Percentiles rank a stretch among this genome's conserved stretches.
These are phyloP conservation scores for Aspergillus caelatus DNA, from an alignment of 2,329 filamentous ascomycete species.

Conservation along the genomic window DNA sequence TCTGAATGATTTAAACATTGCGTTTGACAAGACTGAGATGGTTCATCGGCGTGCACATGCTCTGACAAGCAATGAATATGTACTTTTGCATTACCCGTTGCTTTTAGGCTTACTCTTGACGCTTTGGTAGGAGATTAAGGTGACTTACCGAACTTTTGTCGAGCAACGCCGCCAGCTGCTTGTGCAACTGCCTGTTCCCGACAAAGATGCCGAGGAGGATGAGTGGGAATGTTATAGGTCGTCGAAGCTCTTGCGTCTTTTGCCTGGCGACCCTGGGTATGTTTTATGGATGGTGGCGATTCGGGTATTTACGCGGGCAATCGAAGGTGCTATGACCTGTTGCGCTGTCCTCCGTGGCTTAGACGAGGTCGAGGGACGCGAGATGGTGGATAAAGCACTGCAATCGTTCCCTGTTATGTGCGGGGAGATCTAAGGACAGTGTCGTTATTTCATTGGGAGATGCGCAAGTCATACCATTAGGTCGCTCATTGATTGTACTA, in stretches of 20 bases:
- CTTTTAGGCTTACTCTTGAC: background rate
- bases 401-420: too few species aligned
- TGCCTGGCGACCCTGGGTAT: background rate
- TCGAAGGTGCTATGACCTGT: background rate
- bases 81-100: fast-evolving
- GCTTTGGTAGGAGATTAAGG: background rate
- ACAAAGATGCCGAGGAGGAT: fast-evolving
- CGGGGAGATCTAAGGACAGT: background rate
- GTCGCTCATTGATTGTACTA: background rate
- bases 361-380: too few species aligned
- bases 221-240: background rate
- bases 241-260: background rate
- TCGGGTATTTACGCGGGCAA: background rate
- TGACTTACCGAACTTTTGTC: background rate
- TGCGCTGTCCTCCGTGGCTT: background rate
- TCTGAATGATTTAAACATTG: background rate
- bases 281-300: background rate
- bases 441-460: background rate
- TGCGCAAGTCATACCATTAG: background rate
- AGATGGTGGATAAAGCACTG: background rate
- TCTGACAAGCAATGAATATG: fast-evolving
- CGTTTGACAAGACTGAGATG: background rate
- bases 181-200: background rate
- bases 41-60: background rate
- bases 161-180: background rate